Conservation (phyloP, 495 filamentous ascomycete genomes). For the Daldinia decipiens region DNA sequence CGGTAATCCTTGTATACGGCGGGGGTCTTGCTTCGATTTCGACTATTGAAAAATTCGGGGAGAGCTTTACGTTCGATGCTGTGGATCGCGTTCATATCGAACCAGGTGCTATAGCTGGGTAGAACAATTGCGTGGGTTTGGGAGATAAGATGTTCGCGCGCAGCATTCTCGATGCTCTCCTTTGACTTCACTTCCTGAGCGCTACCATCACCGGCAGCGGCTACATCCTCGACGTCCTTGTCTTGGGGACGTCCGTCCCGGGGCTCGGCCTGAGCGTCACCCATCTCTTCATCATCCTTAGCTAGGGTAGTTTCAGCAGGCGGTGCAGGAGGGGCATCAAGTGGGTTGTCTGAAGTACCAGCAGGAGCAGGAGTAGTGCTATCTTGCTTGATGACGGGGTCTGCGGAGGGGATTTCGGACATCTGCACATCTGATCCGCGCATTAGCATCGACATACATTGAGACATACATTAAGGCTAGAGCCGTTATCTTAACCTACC, state of each 20-base stretch:
- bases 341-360: conserved; percentile 77
- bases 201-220: conserved; percentile 51
- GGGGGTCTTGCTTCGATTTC: conserved; percentile 97
- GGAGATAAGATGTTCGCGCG: conserved; percentile 87
- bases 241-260: conserved; percentile 56
- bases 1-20: conserved; percentile 99
- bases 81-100: conserved; percentile 94
- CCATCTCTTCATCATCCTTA: conserved; percentile 88
- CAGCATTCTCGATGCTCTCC: conserved; percentile 82
- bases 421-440: conserved; percentile 64
- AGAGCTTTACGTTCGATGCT: conserved; percentile 89
- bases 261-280: conserved; percentile 68
- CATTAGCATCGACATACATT: conserved; percentile 33
- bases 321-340: conserved; percentile 85
- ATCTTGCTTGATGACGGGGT: conserved; percentile 64
- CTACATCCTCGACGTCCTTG: conserved; percentile 60
- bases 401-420: conserved; percentile 56
- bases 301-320: conserved; percentile 69
- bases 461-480: background rate
- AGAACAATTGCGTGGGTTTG: conserved; percentile 95
- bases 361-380: conserved; percentile 62
- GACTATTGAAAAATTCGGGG: conserved; percentile 96
- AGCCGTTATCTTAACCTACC: conserved; percentile 40
- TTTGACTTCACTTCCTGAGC: conserved; percentile 68
- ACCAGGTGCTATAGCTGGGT: conserved; percentile 96